Percentiles rank a stretch among this genome's conserved stretches.
Evolutionary conservation across 1,139 yeast genomes (phyloP).

Genomic region (Candida sanyaensis): DNA sequence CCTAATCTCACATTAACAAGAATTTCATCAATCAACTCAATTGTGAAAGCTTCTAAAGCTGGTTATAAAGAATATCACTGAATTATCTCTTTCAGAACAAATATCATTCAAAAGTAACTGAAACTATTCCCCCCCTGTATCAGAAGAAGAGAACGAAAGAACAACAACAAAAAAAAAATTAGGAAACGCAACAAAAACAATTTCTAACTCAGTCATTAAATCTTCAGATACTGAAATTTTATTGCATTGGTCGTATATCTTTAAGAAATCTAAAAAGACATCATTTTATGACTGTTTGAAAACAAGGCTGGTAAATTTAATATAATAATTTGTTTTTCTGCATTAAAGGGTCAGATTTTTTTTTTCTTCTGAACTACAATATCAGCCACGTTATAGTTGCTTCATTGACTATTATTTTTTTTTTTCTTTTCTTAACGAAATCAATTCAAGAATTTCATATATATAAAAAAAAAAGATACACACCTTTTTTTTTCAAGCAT

Average conservation of each 20-base stretch:
- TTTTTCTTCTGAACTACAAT: background rate
- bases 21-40: background rate
- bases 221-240: background rate
- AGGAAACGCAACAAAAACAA: background rate
- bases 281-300: background rate
- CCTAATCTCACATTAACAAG: background rate
- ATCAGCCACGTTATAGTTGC: conserved; percentile 6
- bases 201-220: background rate
- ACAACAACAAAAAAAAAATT: background rate
- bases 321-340: background rate
- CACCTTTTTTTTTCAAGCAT: background rate
- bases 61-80: background rate
- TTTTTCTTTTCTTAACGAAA: conserved; percentile 1
- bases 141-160: background rate
- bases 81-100: background rate
- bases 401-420: background rate
- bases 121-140: background rate
- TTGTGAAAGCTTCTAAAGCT: background rate
- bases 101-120: no score
- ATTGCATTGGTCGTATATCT: background rate
- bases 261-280: background rate
- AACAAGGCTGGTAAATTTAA: background rate
- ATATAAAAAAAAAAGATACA: background rate
- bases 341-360: background rate
- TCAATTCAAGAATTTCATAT: background rate